Base-by-base conservation (phyloP, 2,329 filamentous ascomycete species). In the Diaporthe destruens region DNA sequence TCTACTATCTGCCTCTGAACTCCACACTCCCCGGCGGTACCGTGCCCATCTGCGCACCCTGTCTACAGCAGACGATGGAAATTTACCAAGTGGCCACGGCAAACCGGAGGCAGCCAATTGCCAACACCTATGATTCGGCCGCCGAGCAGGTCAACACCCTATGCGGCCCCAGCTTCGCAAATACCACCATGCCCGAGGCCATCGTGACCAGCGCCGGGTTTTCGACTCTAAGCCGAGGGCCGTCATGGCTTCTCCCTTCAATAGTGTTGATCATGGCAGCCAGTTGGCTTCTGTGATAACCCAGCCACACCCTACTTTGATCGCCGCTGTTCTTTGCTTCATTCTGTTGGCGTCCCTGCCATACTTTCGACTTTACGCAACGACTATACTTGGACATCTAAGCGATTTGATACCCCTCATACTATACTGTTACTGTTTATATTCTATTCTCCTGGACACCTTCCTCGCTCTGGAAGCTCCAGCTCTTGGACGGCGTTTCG, bases 1-100 rank as follows among this genome's bases (percentile, higher is more conserved):
- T 96, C 47, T 99, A 98, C 84, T 96, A 93, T 78, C 85, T 98
- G 3, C 94, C 95, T 0, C 87, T 97, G 71, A 96, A 96, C 73
- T 87, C 91, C 53, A 82, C 86, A 0, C 84, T 98, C 16, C 93
- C 94, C 0, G 86, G 85, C 18, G 88, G 88, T 29, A 89, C 91
- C 34, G 85, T 87, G n/a, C 94, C 95, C 0, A 90, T 88, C 0
- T 99, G 96, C 84, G 91, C 89, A 77, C 84, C 84, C 53, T 98
- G 96, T 80, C 86, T 96, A 55, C 87, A 91, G 78, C 86, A 93
- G 74, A 96, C 93, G 6, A 97, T 98, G 94, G 87, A 87, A 34
- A 88, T 97, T 23, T 98, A 93, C 81, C 90, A 93, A 69, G 82
- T 88, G 0, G 92, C 92, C 39, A 90, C 93, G 0, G 85, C 87